These are phyloP conservation scores for Mycena sanguinolenta DNA, from an alignment of 768 basidiomycete species.

Conservation along the genomic window DNA sequence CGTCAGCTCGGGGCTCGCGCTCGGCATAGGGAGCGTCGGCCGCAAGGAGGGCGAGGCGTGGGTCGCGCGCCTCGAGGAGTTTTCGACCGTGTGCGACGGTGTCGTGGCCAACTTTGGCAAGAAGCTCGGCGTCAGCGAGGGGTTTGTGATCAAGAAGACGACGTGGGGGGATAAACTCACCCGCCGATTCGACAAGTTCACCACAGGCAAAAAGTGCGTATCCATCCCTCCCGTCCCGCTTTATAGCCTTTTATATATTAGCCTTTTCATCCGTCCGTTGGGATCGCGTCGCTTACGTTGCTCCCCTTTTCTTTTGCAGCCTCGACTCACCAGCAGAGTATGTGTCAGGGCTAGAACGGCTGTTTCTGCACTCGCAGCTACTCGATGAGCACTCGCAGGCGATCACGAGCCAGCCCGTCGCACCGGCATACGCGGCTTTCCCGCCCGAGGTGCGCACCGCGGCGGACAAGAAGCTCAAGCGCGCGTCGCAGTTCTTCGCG, in stretches of 20 bases:
- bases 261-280: conserved; percentile 23
- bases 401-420: conserved; percentile 70
- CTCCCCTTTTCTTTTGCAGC: conserved; percentile 54
- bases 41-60: conserved; percentile 85
- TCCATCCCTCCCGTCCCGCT: conserved; percentile 2
- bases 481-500: conserved; percentile 92
- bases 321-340: conserved; percentile 91
- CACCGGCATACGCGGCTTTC: conserved; percentile 81
- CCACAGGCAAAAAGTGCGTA: conserved; percentile 89
- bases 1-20: conserved; percentile 78
- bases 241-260: conserved; percentile 9
- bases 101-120: conserved; percentile 87
- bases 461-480: conserved; percentile 81
- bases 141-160: conserved; percentile 86
- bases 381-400: conserved; percentile 91
- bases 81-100: conserved; percentile 82
- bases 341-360: conserved; percentile 78
- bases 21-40: conserved; percentile 83
- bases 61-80: conserved; percentile 84
- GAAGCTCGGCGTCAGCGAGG: conserved; percentile 91
- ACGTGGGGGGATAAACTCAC: conserved; percentile 83
- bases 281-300: conserved; percentile 34
- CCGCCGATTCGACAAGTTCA: conserved; percentile 85
- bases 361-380: conserved; percentile 83
- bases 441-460: conserved; percentile 71